phyloP scores from a whole-genome alignment of 2,329 filamentous ascomycete genomes.

The Alternaria atra region DNA sequence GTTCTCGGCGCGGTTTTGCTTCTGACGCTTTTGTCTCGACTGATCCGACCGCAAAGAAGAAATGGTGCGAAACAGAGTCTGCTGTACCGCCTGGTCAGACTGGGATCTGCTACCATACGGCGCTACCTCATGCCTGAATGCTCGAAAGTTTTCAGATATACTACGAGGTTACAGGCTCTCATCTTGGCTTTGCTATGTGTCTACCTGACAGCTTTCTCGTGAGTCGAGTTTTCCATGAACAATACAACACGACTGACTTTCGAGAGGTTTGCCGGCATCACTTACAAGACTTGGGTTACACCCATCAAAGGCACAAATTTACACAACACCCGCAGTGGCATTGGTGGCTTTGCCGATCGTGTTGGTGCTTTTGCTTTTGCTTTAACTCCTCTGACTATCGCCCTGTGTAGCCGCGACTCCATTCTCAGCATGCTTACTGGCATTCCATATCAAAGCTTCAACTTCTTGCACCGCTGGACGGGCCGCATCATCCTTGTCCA shows the following conservation, averaged over 20 bases:
- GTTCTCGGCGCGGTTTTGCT: slow-evolving; percentile 8
- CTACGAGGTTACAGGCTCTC: slow-evolving; percentile 10
- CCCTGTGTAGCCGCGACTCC: slow-evolving; percentile 11
- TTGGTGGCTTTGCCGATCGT: slow-evolving; percentile 15
- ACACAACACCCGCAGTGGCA: slow-evolving; percentile 12
- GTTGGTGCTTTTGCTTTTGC: slow-evolving; percentile 14
- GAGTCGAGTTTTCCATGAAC: neutral
- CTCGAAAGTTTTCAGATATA: slow-evolving; percentile 8
- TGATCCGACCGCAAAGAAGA: slow-evolving; percentile 1
- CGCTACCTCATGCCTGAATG: neutral
- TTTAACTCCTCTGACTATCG: slow-evolving; percentile 11
- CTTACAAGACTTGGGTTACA: slow-evolving; percentile 16
- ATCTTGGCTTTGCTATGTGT: slow-evolving; percentile 10
- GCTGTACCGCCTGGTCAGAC: slow-evolving; percentile 7
- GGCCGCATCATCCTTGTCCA: slow-evolving; percentile 15
- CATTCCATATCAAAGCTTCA: slow-evolving; percentile 15
- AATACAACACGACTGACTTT: neutral
- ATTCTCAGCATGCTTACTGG: slow-evolving; percentile 15
- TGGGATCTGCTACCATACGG: neutral
- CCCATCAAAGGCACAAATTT: slow-evolving; percentile 6
- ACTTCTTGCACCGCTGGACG: slow-evolving; percentile 16
- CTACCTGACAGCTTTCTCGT: slow-evolving; percentile 11
- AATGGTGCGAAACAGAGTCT: slow-evolving; percentile 9
- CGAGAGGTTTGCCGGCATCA: slow-evolving; percentile 8
- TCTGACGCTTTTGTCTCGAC: slow-evolving; percentile 6